These are phyloP conservation scores for Musa acuminata DNA, from an alignment of 176 grass and related monocot species.

Conservation along the genomic window DNA sequence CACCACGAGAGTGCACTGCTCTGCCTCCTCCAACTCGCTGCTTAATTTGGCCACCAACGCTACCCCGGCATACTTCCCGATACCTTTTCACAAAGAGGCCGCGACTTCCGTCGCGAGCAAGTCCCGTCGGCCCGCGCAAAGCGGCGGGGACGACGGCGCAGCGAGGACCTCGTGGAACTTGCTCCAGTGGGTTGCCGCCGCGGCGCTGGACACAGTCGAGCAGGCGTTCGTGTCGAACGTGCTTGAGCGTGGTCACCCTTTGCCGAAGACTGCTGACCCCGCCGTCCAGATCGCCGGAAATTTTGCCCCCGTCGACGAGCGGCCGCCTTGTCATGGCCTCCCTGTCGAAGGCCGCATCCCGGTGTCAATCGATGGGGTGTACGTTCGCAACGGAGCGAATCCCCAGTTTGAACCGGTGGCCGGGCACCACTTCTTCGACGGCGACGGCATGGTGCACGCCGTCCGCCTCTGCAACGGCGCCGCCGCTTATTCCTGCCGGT, in stretches of 20 bases:
- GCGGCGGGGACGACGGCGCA: neutral
- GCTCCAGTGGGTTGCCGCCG: conserved; percentile 38
- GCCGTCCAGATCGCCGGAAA: conserved; percentile 74
- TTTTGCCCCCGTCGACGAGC: conserved; percentile 55
- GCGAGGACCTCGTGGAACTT: conserved; percentile 31
- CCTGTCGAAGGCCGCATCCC: conserved; percentile 41
- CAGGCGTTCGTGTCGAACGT: conserved; percentile 21
- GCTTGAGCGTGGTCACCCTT: conserved; percentile 34
- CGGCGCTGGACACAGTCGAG: conserved; percentile 44
- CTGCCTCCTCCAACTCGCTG: neutral
- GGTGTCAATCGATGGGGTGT: conserved; percentile 33
- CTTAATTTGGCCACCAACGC: neutral
- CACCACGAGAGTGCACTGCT: neutral
- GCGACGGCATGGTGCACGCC: conserved; percentile 85
- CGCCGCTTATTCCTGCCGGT: conserved; percentile 58
- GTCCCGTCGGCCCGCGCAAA: neutral
- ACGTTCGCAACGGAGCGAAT: conserved; percentile 77
- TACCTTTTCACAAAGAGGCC: neutral
- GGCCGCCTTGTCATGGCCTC: conserved; percentile 11
- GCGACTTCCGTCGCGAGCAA: neutral
- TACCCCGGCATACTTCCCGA: too few species aligned
- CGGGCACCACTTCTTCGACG: conserved; percentile 83
- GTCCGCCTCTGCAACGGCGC: conserved; percentile 29
- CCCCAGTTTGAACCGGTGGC: conserved; percentile 48
- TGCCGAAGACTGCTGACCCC: conserved; percentile 47